These are phyloP conservation scores for Penicilliopsis zonata DNA, from an alignment of 495 filamentous ascomycete genomes.

Conservation along the genomic window DNA sequence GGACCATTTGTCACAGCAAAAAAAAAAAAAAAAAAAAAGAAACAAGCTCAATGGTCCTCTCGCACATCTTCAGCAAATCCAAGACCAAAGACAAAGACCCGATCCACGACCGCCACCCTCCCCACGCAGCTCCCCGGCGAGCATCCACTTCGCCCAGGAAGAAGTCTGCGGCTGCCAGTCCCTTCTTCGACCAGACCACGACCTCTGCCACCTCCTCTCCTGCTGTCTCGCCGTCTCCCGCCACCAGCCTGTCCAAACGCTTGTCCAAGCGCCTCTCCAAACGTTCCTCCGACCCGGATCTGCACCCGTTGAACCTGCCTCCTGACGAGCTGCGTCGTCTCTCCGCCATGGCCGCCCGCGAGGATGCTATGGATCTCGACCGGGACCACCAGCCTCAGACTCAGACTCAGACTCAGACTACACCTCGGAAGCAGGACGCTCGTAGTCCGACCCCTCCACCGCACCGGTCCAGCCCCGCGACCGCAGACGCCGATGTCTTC, in stretches of 20 bases:
- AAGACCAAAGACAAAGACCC: conserved; percentile 15
- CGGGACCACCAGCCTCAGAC: conserved; percentile 36
- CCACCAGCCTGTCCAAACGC: conserved; percentile 23
- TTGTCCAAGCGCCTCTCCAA: conserved; percentile 18
- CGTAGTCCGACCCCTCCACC: conserved; percentile 68
- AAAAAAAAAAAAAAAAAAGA: conserved; percentile 3
- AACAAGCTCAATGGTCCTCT: conserved; percentile 19
- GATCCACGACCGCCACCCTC: conserved; percentile 12
- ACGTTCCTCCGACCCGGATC: conserved; percentile 49
- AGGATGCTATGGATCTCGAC: conserved; percentile 75
- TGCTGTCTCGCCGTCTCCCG: conserved; percentile 6
- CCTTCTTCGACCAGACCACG: conserved; percentile 11
- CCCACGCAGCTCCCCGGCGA: conserved; percentile 5
- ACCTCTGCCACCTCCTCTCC: conserved; percentile 10
- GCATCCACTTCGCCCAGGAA: conserved; percentile 2
- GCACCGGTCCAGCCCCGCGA: conserved; percentile 50
- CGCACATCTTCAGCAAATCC: conserved; percentile 27
- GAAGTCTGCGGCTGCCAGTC: no score
- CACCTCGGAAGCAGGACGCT: conserved; percentile 38
- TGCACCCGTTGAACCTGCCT: conserved; percentile 76
- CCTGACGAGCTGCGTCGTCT: conserved; percentile 73
- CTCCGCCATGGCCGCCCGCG: conserved; percentile 57
- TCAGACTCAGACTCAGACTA: conserved; percentile 28
- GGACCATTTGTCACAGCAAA: no score
- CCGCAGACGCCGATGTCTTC: conserved; percentile 70